These are phyloP conservation scores for Entonaema liquescens DNA, from an alignment of 495 filamentous ascomycete genomes.

Conservation along the genomic window DNA sequence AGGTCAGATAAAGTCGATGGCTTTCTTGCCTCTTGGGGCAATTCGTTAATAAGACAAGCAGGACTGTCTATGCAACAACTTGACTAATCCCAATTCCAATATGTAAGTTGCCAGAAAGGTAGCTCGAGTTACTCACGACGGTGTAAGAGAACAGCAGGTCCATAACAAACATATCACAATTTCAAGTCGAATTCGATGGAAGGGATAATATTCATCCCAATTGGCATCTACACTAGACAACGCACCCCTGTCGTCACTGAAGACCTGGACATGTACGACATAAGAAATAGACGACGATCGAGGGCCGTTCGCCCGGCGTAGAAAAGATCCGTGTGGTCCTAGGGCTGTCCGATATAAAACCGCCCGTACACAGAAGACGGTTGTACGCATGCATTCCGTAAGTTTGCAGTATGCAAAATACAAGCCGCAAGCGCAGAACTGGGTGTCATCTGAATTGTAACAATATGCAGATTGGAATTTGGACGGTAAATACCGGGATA, in stretches of 20 bases:
- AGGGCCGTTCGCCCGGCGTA: conserved; percentile 33
- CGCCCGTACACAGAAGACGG: conserved; percentile 20
- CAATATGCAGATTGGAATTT: conserved; percentile 10
- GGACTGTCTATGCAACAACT: not conserved
- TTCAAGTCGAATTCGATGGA: not conserved
- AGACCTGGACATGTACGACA: conserved; percentile 27
- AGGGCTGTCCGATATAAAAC: conserved; percentile 36
- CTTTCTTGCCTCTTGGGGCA: not conserved
- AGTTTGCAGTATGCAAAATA: conserved; percentile 20
- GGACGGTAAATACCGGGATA: conserved; percentile 36
- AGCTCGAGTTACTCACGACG: conserved; percentile 1
- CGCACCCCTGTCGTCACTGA: conserved; percentile 22
- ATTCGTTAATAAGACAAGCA: not conserved
- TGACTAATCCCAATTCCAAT: not conserved
- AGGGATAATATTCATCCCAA: conserved; percentile 4
- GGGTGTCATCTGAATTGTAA: conserved; percentile 23
- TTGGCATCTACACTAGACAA: conserved; percentile 11
- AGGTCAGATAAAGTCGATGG: conserved; percentile 2
- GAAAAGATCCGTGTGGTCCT: conserved; percentile 15
- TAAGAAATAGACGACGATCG: conserved; percentile 29
- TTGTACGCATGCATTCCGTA: conserved; percentile 18
- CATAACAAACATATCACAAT: conserved; percentile 6
- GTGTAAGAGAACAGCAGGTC: not conserved
- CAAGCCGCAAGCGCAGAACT: conserved; percentile 26
- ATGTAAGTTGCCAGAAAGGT: not conserved